Percentiles rank a stretch among this genome's conserved stretches.
phyloP scores from a whole-genome alignment of 371 early-diverging fungal genomes.

The Mortierella sp. region DNA sequence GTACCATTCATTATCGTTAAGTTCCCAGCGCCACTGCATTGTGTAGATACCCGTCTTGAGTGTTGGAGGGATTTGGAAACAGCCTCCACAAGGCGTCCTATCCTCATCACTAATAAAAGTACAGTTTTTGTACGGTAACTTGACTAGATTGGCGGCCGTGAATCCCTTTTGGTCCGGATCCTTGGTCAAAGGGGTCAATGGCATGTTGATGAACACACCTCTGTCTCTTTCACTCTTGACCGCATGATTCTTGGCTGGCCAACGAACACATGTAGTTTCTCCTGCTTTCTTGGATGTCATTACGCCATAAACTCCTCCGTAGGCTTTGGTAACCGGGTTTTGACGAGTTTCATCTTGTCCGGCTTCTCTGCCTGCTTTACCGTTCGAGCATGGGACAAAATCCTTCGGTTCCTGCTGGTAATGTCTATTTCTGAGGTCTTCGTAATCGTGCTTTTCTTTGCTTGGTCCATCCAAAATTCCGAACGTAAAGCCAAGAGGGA shows the following conservation, averaged over 20 bases:
- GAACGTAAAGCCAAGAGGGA: conserved; percentile 13
- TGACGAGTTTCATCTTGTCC: conserved; percentile 29
- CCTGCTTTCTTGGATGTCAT: conserved; percentile 61
- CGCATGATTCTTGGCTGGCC: conserved; percentile 59
- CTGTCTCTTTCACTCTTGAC: conserved; percentile 10
- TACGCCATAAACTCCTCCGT: conserved; percentile 21
- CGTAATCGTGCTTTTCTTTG: neutral
- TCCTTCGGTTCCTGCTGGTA: conserved; percentile 27
- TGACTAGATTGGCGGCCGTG: conserved; percentile 17
- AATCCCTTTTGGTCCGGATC: conserved; percentile 31
- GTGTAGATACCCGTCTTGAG: conserved; percentile 25
- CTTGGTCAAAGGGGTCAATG: conserved; percentile 10
- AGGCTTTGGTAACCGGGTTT: conserved; percentile 26
- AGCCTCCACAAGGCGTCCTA: conserved; percentile 42
- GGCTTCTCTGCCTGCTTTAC: conserved; percentile 5
- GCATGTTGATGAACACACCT: conserved; percentile 34
- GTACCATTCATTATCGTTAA: conserved; percentile 40
- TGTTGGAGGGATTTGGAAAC: conserved; percentile 24
- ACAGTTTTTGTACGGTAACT: conserved; percentile 40
- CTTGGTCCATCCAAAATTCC: conserved; percentile 20
- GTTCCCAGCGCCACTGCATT: conserved; percentile 47
- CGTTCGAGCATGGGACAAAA: conserved; percentile 25
- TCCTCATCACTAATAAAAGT: conserved; percentile 17
- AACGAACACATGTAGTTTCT: conserved; percentile 64
- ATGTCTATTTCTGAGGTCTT: conserved; percentile 11